Base-by-base conservation (phyloP, 2,329 filamentous ascomycete species). In the Sarocladium oryzae region DNA sequence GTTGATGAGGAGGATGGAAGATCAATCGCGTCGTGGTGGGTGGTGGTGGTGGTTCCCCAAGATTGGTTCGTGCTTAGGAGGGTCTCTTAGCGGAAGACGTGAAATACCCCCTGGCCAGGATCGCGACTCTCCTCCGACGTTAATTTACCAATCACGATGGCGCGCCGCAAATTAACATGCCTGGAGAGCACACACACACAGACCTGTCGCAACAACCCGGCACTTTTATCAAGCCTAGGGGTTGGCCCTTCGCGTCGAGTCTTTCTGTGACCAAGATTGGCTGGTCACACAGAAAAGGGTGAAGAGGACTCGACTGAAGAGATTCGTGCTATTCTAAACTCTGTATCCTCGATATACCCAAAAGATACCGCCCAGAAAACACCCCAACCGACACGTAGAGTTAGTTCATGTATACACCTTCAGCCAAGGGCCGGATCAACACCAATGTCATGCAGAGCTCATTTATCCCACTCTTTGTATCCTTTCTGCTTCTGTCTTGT, bases 401-500 rank as follows among this genome's bases (percentile, higher is more conserved):
- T 18, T 24, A 20, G 37, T 3, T 21, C 16, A 40, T 43, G 23
- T 20, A 28, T 28, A 28, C 21, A 26, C n/a, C n/a, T n/a, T n/a
- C n/a, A n/a, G n/a, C n/a, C n/a, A n/a, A n/a, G n/a, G n/a, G n/a
- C n/a, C n/a, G n/a, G 41, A 37, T 7, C 21, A 43, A 26, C 40
- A 6, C 15, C 21, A 15, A 4, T 28, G 21, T 20, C 13, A 11
- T 20, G 4, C 10, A 43, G 6, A 23, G 36, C 33, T 60, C 52
- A 66, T 48, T 59, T 65, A 8, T 71, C 67, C 76, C 75, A 80
- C 55, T 71, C 66, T 62, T 71, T 74, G 54, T 69, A 80, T 2
- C 69, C 71, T 64, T 89, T 91, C 65, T 90, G 87, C 67, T 85
- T 84, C 68, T 89, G 84, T 56, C 87, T 69, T 56, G 84, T 88